Evolutionary conservation across 2,329 filamentous ascomycete genomes (phyloP).

Genomic region (Verticillium nubilum): DNA sequence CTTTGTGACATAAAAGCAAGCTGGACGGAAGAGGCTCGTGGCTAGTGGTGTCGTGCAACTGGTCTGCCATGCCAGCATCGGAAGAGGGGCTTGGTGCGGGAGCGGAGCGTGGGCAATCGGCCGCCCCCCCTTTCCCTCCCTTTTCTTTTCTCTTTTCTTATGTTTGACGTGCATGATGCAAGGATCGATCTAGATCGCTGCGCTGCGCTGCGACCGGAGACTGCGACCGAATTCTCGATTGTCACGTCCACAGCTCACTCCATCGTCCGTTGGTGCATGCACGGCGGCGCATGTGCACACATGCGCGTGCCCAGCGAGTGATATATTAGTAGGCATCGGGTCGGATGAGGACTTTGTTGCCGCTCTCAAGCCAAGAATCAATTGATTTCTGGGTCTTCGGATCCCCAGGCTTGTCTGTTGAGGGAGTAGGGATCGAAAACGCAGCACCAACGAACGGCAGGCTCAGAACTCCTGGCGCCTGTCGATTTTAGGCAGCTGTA

Average conservation of each 20-base stretch:
- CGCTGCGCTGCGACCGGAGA: not conserved
- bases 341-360: too few species aligned
- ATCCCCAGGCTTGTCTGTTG: too few species aligned
- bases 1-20: not conserved
- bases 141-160: not conserved
- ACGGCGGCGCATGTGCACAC: not conserved
- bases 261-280: not conserved
- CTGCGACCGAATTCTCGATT: not conserved
- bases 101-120: not conserved
- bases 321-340: not conserved
- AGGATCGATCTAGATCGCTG: not conserved
- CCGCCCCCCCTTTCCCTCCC: not conserved
- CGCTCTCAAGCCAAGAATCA: too few species aligned
- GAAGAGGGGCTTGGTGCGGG: not conserved
- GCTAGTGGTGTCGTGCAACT: not conserved
- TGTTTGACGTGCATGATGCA: not conserved
- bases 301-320: too few species aligned
- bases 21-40: not conserved
- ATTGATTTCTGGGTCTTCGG: too few species aligned
- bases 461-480: not conserved
- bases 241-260: not conserved
- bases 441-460: not conserved
- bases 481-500: slow-evolving; percentile 1
- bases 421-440: not conserved
- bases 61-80: not conserved